Evolutionary conservation across 192 early-diverging fungal genomes (phyloP).

Genomic region (Coemansia sp.): DNA sequence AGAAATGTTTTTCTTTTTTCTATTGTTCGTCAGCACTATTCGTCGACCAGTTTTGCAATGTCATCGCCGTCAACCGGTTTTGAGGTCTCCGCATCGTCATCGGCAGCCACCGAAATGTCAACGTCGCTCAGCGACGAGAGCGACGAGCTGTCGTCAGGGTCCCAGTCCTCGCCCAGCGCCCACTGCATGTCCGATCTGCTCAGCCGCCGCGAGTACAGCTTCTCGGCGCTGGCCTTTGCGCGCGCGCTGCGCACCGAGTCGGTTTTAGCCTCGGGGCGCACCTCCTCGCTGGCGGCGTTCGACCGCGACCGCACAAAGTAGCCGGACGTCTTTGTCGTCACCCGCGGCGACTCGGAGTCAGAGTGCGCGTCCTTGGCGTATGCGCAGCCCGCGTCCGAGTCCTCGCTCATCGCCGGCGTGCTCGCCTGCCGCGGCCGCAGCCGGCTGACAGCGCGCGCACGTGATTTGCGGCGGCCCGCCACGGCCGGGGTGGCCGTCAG

Average conservation of each 20-base stretch:
- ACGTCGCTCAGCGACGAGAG: slow-evolving; percentile 37
- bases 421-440: slow-evolving; percentile 4
- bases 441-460: slow-evolving; percentile 3
- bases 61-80: slow-evolving; percentile 4
- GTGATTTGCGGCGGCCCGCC: background rate
- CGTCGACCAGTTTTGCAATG: background rate
- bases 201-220: slow-evolving; percentile 42
- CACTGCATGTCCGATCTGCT: slow-evolving; percentile 51
- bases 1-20: background rate
- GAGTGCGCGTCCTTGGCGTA: background rate
- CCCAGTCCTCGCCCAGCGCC: slow-evolving; percentile 52
- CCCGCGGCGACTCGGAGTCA: background rate
- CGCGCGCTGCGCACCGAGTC: slow-evolving; percentile 38
- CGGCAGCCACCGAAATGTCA: slow-evolving; percentile 9
- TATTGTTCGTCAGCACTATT: background rate
- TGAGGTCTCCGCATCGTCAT: background rate
- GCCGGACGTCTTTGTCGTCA: slow-evolving; percentile 21
- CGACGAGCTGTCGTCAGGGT: slow-evolving; percentile 42
- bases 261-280: slow-evolving; percentile 47
- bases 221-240: slow-evolving; percentile 30
- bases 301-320: slow-evolving; percentile 47
- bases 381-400: background rate
- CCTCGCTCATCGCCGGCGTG: background rate
- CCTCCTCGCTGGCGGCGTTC: slow-evolving; percentile 47
- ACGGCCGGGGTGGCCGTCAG: background rate